These are phyloP conservation scores for Symbiotaphrina buchneri DNA, from an alignment of 495 filamentous ascomycete species.

Conservation along the genomic window DNA sequence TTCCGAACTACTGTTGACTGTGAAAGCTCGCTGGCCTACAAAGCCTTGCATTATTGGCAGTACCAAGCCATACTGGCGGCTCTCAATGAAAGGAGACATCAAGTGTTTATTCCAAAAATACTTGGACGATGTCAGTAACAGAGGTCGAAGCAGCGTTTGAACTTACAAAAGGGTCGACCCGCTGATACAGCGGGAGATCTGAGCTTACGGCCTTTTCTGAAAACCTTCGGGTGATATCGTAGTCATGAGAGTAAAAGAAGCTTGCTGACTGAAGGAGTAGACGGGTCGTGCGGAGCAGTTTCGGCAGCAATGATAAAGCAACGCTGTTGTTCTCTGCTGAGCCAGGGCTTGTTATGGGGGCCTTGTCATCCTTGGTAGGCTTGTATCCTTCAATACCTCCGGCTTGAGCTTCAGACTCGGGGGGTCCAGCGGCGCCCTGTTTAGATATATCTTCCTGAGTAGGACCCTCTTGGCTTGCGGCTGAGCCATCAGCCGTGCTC, in stretches of 20 bases:
- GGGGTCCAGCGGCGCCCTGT: too few species aligned
- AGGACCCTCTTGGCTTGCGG: constrained; percentile 9
- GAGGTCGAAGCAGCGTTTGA: neutral
- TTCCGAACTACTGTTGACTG: constrained; percentile 18
- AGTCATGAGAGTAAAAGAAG: constrained; percentile 86
- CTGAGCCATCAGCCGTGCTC: constrained; percentile 15
- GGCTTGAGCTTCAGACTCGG: too few species aligned
- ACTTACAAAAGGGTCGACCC: constrained; percentile 50
- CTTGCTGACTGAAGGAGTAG: constrained; percentile 61
- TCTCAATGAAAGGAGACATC: constrained; percentile 46
- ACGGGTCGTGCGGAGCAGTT: constrained; percentile 60
- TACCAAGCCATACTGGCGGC: constrained; percentile 38
- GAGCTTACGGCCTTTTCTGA: constrained; percentile 18
- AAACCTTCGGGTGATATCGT: constrained; percentile 58
- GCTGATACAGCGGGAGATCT: constrained; percentile 37
- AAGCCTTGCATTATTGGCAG: constrained; percentile 88
- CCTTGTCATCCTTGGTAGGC: too few species aligned
- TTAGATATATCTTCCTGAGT: neutral
- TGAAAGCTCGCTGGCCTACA: constrained; percentile 69
- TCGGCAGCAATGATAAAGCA: constrained; percentile 66
- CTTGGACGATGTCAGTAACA: constrained; percentile 13
- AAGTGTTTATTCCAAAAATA: constrained; percentile 85
- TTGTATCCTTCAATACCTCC: too few species aligned
- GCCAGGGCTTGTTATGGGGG: too few species aligned
- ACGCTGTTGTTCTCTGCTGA: too few species aligned